Percentiles rank a stretch among this genome's conserved stretches.
phyloP scores from a whole-genome alignment of 2,329 filamentous ascomycete genomes.

The Botrytis deweyae region DNA sequence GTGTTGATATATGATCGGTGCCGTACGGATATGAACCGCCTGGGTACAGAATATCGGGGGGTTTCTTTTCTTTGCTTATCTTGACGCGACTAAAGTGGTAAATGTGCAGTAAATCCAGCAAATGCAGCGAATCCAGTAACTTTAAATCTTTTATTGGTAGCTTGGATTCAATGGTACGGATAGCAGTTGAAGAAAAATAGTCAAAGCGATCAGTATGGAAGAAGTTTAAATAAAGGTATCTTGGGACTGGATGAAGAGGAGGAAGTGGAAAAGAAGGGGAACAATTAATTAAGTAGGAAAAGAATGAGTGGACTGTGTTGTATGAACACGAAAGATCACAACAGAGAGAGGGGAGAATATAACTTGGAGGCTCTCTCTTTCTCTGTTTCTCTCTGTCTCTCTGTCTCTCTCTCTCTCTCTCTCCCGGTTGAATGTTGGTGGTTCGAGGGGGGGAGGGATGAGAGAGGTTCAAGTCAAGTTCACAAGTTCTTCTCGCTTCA shows the following conservation, averaged over 20 bases:
- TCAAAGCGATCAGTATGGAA: neutral
- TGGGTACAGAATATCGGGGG: slow-evolving; percentile 2
- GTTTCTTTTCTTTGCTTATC: slow-evolving; percentile 8
- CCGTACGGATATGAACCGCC: neutral
- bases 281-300: neutral
- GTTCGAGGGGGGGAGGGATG: neutral
- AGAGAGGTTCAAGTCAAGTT: neutral
- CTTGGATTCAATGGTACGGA: neutral
- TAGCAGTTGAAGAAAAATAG: neutral
- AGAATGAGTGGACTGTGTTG: slow-evolving; percentile 20
- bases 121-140: neutral
- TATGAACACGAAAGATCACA: slow-evolving; percentile 13
- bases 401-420: neutral
- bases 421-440: neutral
- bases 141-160: neutral
- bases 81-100: neutral
- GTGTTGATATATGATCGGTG: slow-evolving; percentile 13
- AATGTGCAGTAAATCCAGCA: neutral
- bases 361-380: neutral
- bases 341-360: neutral
- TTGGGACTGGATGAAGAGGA: neutral
- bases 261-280: slow-evolving; percentile 10
- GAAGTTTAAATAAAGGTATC: neutral
- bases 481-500: slow-evolving; percentile 7
- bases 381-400: neutral